These are phyloP conservation scores for Corinectria fuckeliana DNA, from an alignment of 2,329 filamentous ascomycete species.

Conservation along the genomic window DNA sequence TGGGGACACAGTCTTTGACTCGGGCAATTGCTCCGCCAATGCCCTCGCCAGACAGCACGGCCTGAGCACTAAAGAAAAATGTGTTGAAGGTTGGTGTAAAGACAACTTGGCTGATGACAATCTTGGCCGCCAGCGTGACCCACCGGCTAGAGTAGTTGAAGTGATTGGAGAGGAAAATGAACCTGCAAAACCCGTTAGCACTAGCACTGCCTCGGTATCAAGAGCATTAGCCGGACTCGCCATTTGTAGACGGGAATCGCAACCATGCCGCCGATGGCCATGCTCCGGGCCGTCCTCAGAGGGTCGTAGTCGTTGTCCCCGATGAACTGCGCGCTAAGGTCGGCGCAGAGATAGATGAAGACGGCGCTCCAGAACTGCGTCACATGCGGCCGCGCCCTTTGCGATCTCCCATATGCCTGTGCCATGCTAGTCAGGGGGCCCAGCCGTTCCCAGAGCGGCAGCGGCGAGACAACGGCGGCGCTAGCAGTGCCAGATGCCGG, in stretches of 20 bases:
- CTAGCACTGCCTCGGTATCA: background rate
- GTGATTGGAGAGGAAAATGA: conserved; percentile 77
- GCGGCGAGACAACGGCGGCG: conserved; percentile 22
- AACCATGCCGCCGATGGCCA: conserved; percentile 75
- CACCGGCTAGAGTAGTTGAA: conserved; percentile 84
- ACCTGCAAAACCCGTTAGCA: conserved; percentile 63
- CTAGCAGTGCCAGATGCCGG: conserved; percentile 21
- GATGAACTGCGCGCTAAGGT: conserved; percentile 78
- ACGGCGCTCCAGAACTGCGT: conserved; percentile 80
- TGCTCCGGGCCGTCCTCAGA: conserved; percentile 70
- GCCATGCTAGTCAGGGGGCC: conserved; percentile 62
- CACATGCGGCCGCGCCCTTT: conserved; percentile 74
- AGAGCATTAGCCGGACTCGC: conserved; percentile 44
- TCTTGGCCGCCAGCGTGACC: conserved; percentile 76
- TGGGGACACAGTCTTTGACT: conserved; percentile 76
- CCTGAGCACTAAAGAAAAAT: conserved; percentile 84
- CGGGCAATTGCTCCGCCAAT: conserved; percentile 70
- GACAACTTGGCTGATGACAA: conserved; percentile 77
- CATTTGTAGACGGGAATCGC: conserved; percentile 84
- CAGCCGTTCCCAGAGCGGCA: conserved; percentile 62
- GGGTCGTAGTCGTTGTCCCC: conserved; percentile 69
- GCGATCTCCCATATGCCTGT: conserved; percentile 71
- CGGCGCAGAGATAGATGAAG: conserved; percentile 79
- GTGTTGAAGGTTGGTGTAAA: conserved; percentile 86
- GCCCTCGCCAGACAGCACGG: conserved; percentile 73